Base-by-base conservation (phyloP, 441 rosid genomes). In the Populus hybrid region DNA sequence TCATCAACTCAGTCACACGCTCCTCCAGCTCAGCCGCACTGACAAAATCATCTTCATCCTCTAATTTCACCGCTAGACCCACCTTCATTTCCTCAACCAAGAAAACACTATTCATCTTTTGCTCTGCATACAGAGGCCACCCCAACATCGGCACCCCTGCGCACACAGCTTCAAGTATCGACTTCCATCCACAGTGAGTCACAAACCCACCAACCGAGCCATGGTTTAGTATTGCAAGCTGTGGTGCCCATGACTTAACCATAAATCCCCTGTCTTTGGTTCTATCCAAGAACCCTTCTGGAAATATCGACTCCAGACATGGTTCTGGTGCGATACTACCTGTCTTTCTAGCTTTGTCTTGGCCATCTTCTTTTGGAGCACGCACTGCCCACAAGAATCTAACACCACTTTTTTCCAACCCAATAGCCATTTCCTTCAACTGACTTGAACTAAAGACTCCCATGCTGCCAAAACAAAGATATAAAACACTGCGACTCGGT, bases 101-200 rank as follows among this genome's bases (percentile, higher is more conserved):
- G 3, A 75, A 9, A 19, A 21, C 32, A n/a, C 67, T 50, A 9
- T 73, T 81, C 70, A 82, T 9, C 9, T 57, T 79, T 23, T 85
- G 88, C 71, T 85, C 88, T 0, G 84, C 86, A 18, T 78, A 84
- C 0, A 85, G 72, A 4, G 88, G 90, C 88, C 87, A 85, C 0
- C 84, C 85, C 73, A 84, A 4, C 87, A 87, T 83, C 9, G 87
- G 88, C 34, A 87, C 84, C 12, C 88, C 86, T 1, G 85, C 84
- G 9, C 75, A 12, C 10, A 84, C 71, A 0, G 86, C 79, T 69
- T 87, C 88, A 1, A 87, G 76, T 5, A 75, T 65, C 64, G 85
- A 85, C 80, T 84, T 86, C 87, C 88, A 86, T 10, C 88, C 88
- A 23, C 89, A 83, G 77, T 83, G 86, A 30, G 85, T 87, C 76